Conservation (phyloP, 1,284 basidiomycete species). For the Trichosporon sp. region DNA sequence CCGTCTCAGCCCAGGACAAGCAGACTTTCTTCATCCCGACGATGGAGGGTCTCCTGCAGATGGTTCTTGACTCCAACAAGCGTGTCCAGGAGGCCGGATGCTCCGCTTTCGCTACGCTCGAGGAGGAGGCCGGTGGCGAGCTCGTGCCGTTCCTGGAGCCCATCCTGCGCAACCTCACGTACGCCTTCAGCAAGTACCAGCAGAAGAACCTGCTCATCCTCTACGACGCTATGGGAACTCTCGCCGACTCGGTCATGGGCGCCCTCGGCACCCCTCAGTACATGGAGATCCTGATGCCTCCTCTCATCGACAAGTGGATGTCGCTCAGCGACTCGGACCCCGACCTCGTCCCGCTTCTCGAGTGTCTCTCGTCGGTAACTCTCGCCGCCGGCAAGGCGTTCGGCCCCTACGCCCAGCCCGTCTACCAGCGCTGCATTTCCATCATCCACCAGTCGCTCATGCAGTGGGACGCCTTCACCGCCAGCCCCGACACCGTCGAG, state of each 20-base stretch:
- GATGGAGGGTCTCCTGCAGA: conserved; percentile 92
- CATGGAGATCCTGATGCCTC: conserved; percentile 94
- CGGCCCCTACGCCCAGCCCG: conserved; percentile 78
- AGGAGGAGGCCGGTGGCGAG: conserved; percentile 90
- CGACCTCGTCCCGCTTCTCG: conserved; percentile 88
- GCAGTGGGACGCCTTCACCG: conserved; percentile 62
- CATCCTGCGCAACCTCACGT: conserved; percentile 87
- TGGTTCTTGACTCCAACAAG: conserved; percentile 99
- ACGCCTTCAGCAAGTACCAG: conserved; percentile 97
- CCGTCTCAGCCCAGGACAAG: conserved; percentile 74
- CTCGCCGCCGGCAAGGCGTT: conserved; percentile 95
- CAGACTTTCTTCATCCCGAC: conserved; percentile 89
- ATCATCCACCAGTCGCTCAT: conserved; percentile 79
- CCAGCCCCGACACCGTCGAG: conserved; percentile 70
- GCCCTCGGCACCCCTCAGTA: conserved; percentile 80
- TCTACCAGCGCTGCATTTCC: conserved; percentile 85
- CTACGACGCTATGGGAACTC: conserved; percentile 95
- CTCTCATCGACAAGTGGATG: conserved; percentile 83
- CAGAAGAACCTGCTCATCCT: conserved; percentile 99
- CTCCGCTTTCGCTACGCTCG: conserved; percentile 95
- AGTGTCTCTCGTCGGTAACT: conserved; percentile 96
- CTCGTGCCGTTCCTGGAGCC: conserved; percentile 92
- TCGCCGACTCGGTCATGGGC: conserved; percentile 90
- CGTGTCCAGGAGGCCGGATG: conserved; percentile 99
- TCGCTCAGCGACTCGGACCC: conserved; percentile 84